These are phyloP conservation scores for Ehretia macrophylla DNA, from an alignment of 257 asterid genomes.

Conservation along the genomic window DNA sequence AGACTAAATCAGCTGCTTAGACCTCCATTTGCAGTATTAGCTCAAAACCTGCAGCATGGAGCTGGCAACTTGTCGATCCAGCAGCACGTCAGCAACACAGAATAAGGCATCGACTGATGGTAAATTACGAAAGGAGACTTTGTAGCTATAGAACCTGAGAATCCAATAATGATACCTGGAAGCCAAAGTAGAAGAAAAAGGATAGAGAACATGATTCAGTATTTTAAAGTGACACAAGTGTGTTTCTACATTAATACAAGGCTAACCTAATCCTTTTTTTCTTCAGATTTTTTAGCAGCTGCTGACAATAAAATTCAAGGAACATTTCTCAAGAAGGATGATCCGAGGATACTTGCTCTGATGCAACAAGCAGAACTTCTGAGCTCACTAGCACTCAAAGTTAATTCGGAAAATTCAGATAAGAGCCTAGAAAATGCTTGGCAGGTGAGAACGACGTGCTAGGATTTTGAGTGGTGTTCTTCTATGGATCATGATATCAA, in stretches of 20 bases:
- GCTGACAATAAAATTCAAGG: constrained; percentile 48
- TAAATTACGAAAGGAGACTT: constrained; percentile 4
- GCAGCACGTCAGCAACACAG: constrained; percentile 24
- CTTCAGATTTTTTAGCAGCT: constrained; percentile 36
- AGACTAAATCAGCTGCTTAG: constrained; percentile 43
- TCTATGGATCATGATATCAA: not conserved
- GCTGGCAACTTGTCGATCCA: constrained; percentile 34
- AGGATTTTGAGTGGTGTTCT: not conserved
- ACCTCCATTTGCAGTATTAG: constrained; percentile 60
- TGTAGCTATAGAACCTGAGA: not conserved
- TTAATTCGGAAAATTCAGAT: constrained; percentile 67
- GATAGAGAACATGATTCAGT: not conserved
- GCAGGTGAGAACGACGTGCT: constrained; percentile 70
- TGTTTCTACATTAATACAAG: not conserved
- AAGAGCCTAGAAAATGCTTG: constrained; percentile 87
- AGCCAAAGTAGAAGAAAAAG: constrained; percentile 12
- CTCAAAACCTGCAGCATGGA: constrained; percentile 43
- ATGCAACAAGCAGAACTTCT: constrained; percentile 96
- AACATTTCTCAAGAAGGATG: constrained; percentile 77
- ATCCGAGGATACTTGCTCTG: constrained; percentile 78
- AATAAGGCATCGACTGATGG: constrained; percentile 37
- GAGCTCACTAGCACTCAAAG: constrained; percentile 83
- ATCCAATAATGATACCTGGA: constrained; percentile 10
- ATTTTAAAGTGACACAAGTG: not conserved
- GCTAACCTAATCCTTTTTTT: constrained; percentile 5